Evolutionary conservation across 176 grass and related monocot species (phyloP), one percentile per base, ranked within the genome.

Genomic region (Raddia guianensis): DNA sequence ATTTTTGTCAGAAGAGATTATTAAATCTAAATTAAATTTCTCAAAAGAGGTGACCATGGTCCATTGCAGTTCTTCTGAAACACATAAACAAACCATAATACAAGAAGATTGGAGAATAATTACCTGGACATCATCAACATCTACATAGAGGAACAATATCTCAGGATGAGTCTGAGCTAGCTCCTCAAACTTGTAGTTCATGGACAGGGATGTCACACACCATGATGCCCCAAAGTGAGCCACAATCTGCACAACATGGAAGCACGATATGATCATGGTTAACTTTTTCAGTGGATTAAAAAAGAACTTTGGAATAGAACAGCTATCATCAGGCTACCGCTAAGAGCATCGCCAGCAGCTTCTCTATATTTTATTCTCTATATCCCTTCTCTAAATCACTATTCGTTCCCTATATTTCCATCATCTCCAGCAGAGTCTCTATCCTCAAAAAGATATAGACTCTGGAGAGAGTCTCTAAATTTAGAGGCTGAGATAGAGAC

Each of bases 91-190:
- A 56, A n/a, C 43, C 18, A n/a, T 57, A 8, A 45, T 2, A 63
- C 34, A 13, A 66, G 32, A 45, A 84, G n/a, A 75, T 51, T n/a
- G 50, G 21, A 44, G 9, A 64, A 27, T 47, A 13, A 16, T 49
- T 91, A 99, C 92, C 92, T 89, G 88, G 54, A 91, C 58, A 82
- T 95, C 96, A 74, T 99, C 96, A 51, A 99, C 96, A 80, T 99
- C 96, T 37, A 95, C 88, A 44, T 82, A 67, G 83, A 95, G 90
- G 89, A 95, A 95, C 79, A 93, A 63, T 9, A 80, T 57, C 37
- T 91, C 84, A 52, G 87, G 89, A 75, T 91, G 79, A n/a, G 88
- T 91, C 61, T 86, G 84, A 49, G 92, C 93, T 46, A 99, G 76
- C 72, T 99, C 96, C 48, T 95, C 93, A 60, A 95, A 99, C 82